These are phyloP conservation scores for Umbellularia californica DNA, from an alignment of 164 flowering plant genomes.

Conservation along the genomic window DNA sequence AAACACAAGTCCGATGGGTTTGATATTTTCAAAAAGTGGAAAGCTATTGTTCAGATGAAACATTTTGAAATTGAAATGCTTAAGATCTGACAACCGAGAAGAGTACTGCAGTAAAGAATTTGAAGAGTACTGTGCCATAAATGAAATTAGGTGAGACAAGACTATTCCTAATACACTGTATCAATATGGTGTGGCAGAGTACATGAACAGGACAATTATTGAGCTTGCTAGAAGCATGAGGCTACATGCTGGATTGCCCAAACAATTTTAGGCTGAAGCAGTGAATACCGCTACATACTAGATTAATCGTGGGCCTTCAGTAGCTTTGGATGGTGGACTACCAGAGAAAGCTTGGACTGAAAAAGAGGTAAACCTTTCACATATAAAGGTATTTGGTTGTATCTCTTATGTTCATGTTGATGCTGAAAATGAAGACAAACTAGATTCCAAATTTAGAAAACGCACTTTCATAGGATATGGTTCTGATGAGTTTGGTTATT, in stretches of 20 bases:
- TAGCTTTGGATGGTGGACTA: background rate
- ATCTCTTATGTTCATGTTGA: conserved; percentile 1
- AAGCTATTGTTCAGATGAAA: background rate
- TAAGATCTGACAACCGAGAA: background rate
- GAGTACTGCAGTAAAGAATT: background rate
- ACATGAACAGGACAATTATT: background rate
- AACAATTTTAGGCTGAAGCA: background rate
- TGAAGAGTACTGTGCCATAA: background rate
- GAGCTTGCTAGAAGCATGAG: background rate
- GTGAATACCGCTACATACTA: background rate
- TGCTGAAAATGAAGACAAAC: background rate
- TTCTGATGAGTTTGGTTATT: background rate
- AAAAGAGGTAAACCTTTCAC: background rate
- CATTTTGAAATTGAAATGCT: background rate
- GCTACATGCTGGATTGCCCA: background rate
- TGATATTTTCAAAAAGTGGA: background rate
- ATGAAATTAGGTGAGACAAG: background rate
- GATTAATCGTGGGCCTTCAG: background rate
- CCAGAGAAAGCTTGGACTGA: background rate
- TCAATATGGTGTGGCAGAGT: background rate
- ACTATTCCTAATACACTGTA: background rate
- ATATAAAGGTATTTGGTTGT: background rate
- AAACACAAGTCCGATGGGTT: background rate
- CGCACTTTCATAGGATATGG: conserved; percentile 3
- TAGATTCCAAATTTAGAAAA: background rate